phyloP scores from a whole-genome alignment of 768 basidiomycete genomes.

The Leccinum olivaceopallidum region DNA sequence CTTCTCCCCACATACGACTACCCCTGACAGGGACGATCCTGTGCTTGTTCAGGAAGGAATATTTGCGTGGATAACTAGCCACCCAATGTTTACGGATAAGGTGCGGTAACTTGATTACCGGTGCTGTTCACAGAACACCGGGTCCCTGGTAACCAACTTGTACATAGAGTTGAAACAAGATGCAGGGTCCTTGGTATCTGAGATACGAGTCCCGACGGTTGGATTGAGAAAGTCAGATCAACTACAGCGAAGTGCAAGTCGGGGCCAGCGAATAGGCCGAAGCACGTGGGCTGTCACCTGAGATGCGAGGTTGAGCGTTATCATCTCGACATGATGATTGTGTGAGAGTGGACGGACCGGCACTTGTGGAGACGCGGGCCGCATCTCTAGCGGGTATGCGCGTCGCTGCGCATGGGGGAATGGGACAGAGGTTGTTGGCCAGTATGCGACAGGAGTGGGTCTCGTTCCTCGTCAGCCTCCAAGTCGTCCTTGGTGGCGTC shows the following conservation, averaged over 20 bases:
- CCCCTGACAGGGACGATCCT: too few relatives aligned
- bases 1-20: too few relatives aligned
- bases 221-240: background rate
- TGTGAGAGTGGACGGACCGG: background rate
- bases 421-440: conserved; percentile 22
- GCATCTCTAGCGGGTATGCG: background rate
- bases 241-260: background rate
- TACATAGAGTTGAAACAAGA: background rate
- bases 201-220: background rate
- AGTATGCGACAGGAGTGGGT: conserved; percentile 22
- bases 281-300: background rate
- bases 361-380: background rate
- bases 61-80: too few relatives aligned
- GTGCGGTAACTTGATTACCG: background rate
- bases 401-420: conserved; percentile 23
- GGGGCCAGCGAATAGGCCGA: background rate
- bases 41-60: too few relatives aligned
- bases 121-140: background rate
- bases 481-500: conserved; percentile 6
- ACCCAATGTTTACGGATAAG: background rate
- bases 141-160: background rate
- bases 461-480: conserved; percentile 15
- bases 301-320: background rate
- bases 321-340: background rate
- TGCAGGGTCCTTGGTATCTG: background rate